Base-by-base conservation (phyloP, 2,329 filamentous ascomycete species). In the Sporothrix brasiliensis region DNA sequence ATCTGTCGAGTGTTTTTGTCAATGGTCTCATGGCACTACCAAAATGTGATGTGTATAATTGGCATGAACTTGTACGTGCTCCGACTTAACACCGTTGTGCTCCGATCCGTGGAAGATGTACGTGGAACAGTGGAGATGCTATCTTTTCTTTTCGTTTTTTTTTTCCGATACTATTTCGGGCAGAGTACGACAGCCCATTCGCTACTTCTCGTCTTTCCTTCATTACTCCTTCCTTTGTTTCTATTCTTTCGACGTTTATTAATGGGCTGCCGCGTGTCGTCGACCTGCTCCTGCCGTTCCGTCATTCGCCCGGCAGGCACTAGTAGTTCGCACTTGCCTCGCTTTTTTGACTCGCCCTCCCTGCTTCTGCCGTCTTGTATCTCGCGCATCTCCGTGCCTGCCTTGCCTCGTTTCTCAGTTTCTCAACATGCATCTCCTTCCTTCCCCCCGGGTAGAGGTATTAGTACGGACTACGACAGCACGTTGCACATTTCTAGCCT, bases 391-490 rank as follows among this genome's bases (percentile, higher is more conserved):
- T 30, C 24, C 3, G 61, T 21, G 16, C 61, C 60, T 63, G 41
- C 60, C 44, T 13, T 50, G 27, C 27, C 27, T 65, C 44, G 21
- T 10, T 52, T 66, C 63, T 67, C n/a, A n/a, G n/a, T n/a, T n/a
- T n/a, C n/a, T 53, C 30, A 67, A 50, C 30, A 30, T 13, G 63
- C 4, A 6, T 41, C 10, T 10, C 24, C 11, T 52, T 21, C 21
- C 41, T 50, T 34, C 30, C n/a, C 13, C 30, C 60, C 16, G n/a
- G 11, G 24, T 24, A 14, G 34, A 44, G 34, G 39, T n/a, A 19
- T 27, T 21, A 4, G 13, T 30, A 9, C 54, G 6, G 49, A 9
- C 1, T 2, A 50, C n/a, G 1, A 16, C 5, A 2, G 49, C 49
- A 50, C 16, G 49, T 21, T 44, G 41, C 14, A 44, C 41, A 14